Evolutionary conservation across 371 early-diverging fungal genomes (phyloP).

Genomic region (Saksenaea oblongispora): DNA sequence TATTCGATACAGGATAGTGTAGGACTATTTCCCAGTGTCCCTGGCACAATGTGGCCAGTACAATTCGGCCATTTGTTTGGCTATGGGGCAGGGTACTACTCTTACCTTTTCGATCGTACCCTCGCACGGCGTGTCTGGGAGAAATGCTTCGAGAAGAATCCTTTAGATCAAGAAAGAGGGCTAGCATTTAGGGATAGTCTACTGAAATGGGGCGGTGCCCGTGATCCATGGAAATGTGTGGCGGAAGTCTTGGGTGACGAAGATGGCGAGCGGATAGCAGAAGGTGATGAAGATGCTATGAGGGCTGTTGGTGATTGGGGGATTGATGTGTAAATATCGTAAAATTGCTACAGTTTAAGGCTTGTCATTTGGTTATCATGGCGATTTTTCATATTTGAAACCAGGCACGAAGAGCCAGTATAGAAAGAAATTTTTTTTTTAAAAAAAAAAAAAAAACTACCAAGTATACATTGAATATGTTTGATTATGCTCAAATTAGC

Average conservation of each 20-base stretch:
- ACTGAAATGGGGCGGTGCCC: constrained; percentile 90
- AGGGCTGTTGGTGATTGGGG: constrained; percentile 79
- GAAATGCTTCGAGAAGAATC: constrained; percentile 63
- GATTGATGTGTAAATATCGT: constrained; percentile 36
- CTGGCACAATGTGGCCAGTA: constrained; percentile 85
- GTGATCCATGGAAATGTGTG: constrained; percentile 88
- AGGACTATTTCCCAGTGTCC: constrained; percentile 65
- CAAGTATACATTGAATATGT: too few relatives aligned
- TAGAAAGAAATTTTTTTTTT: too few relatives aligned
- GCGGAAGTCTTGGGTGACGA: constrained; percentile 62
- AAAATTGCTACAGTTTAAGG: too few relatives aligned
- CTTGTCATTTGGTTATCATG: too few relatives aligned
- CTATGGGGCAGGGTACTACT: constrained; percentile 93
- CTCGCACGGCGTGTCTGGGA: constrained; percentile 82
- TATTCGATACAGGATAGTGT: constrained; percentile 54
- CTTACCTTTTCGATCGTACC: constrained; percentile 88
- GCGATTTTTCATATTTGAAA: too few relatives aligned
- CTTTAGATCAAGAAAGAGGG: constrained; percentile 53
- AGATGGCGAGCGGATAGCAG: constrained; percentile 60
- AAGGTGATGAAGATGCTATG: constrained; percentile 73
- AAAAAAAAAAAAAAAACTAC: too few relatives aligned
- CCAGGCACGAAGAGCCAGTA: too few relatives aligned
- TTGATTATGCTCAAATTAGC: too few relatives aligned
- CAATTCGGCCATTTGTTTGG: constrained; percentile 91
- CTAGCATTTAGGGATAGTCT: constrained; percentile 74